Evolutionary conservation across 352 stramenopile genomes (phyloP).

Genomic region (Pythium brassicae): DNA sequence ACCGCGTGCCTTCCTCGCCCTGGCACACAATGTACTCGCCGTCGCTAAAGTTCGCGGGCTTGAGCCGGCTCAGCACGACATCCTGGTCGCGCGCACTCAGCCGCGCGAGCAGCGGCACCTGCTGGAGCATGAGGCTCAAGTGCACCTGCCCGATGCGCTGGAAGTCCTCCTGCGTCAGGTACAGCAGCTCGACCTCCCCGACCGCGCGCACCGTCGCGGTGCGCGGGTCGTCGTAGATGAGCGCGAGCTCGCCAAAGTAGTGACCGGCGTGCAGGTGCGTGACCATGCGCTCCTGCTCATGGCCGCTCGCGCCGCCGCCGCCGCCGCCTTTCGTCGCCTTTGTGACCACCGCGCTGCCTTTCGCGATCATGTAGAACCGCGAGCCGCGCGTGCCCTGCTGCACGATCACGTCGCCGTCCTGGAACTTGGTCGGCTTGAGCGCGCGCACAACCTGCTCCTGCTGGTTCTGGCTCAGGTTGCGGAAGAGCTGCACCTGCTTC

Average conservation of each 20-base stretch:
- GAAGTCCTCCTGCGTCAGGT: slow-evolving; percentile 85
- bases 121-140: slow-evolving; percentile 84
- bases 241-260: slow-evolving; percentile 91
- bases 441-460: slow-evolving; percentile 84
- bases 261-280: slow-evolving; percentile 87
- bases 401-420: slow-evolving; percentile 79
- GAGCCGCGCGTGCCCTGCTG: slow-evolving; percentile 81
- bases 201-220: slow-evolving; percentile 75
- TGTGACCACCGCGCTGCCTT: slow-evolving; percentile 81
- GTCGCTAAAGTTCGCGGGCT: slow-evolving; percentile 79
- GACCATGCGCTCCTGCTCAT: slow-evolving; percentile 78
- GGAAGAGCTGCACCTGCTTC: slow-evolving; percentile 83
- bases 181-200: slow-evolving; percentile 77
- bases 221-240: slow-evolving; percentile 90
- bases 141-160: slow-evolving; percentile 84
- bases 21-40: slow-evolving; percentile 89
- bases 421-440: slow-evolving; percentile 83
- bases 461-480: slow-evolving; percentile 83
- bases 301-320: slow-evolving; percentile 19
- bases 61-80: slow-evolving; percentile 74
- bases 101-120: slow-evolving; percentile 72
- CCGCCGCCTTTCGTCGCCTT: slow-evolving; percentile 61
- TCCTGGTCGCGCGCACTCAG: slow-evolving; percentile 75
- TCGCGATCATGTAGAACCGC: slow-evolving; percentile 89
- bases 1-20: slow-evolving; percentile 81